Evolutionary conservation across 495 filamentous ascomycete species (phyloP).

Genomic region (Aspergillus hancockii): DNA sequence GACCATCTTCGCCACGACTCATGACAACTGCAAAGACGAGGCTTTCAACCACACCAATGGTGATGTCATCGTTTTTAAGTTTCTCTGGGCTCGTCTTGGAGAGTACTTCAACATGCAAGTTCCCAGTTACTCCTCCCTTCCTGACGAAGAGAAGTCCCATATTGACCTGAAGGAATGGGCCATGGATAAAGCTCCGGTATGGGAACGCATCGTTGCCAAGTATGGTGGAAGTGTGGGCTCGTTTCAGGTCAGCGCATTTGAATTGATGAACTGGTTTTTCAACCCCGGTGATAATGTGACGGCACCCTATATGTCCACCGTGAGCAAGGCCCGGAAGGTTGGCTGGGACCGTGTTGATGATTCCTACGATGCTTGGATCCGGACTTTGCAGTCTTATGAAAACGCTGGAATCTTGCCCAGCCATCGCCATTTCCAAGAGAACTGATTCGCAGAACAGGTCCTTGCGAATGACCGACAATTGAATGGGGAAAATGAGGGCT

Average conservation of each 20-base stretch:
- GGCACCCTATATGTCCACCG: background rate
- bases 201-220: constrained; percentile 18
- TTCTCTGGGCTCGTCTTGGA: constrained; percentile 7
- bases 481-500: no score
- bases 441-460: no score
- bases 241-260: constrained; percentile 1
- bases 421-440: no score
- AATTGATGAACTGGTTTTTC: constrained; percentile 7
- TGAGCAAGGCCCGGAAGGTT: constrained; percentile 13
- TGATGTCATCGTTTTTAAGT: constrained; percentile 15
- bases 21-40: constrained; percentile 14
- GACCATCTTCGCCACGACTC: constrained; percentile 11
- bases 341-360: constrained; percentile 11
- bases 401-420: constrained; percentile 9
- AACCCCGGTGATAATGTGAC: background rate
- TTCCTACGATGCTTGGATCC: constrained; percentile 5
- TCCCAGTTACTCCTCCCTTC: no score
- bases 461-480: no score
- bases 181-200: constrained; percentile 19
- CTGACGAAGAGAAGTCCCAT: background rate
- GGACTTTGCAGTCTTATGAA: constrained; percentile 9
- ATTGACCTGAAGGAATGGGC: constrained; percentile 18
- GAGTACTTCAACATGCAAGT: constrained; percentile 2
- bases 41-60: constrained; percentile 25
- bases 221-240: background rate